A percentile compares a stretch with the other conserved stretches of the same genome.
Evolutionary conservation across 441 rosid genomes (phyloP).

Genomic region (Brassica balearica): DNA sequence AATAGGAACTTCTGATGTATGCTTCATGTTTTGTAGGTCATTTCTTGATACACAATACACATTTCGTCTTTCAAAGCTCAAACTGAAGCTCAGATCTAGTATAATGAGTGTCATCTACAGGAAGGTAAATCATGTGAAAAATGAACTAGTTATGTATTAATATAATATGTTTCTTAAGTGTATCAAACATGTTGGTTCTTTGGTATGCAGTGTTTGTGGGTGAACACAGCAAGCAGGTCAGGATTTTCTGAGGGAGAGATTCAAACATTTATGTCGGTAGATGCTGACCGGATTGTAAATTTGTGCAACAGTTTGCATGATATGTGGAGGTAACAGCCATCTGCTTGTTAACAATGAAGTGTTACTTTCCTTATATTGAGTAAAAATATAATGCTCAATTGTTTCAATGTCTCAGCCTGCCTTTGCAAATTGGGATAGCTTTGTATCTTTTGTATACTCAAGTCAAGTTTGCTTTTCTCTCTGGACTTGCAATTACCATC

Average conservation of each 20-base stretch:
- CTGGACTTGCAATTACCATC: slow-evolving; percentile 87
- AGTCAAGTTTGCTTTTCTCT: slow-evolving; percentile 86
- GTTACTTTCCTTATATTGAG: neutral
- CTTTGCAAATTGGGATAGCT: slow-evolving; percentile 94
- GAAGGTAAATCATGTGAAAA: slow-evolving; percentile 61
- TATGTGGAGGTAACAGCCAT: slow-evolving; percentile 79
- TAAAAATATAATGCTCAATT: neutral
- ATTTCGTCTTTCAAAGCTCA: slow-evolving; percentile 77
- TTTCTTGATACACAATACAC: slow-evolving; percentile 90
- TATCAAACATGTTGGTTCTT: neutral
- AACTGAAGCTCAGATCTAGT: slow-evolving; percentile 85
- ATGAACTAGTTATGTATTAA: neutral
- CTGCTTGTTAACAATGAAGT: slow-evolving; percentile 21
- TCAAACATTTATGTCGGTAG: slow-evolving; percentile 98
- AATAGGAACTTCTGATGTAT: slow-evolving; percentile 29
- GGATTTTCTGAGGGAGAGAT: slow-evolving; percentile 94
- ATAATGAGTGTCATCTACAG: slow-evolving; percentile 83
- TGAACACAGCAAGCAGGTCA: slow-evolving; percentile 77
- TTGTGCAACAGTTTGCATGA: slow-evolving; percentile 95
- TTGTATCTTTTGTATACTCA: slow-evolving; percentile 88
- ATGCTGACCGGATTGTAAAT: slow-evolving; percentile 94
- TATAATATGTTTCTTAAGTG: neutral
- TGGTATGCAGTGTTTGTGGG: slow-evolving; percentile 66
- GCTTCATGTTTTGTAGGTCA: slow-evolving; percentile 65
- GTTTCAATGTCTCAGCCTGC: slow-evolving; percentile 71